Conservation (phyloP, 2,329 filamentous ascomycete species). For the Aspergillaceae sp. region DNA sequence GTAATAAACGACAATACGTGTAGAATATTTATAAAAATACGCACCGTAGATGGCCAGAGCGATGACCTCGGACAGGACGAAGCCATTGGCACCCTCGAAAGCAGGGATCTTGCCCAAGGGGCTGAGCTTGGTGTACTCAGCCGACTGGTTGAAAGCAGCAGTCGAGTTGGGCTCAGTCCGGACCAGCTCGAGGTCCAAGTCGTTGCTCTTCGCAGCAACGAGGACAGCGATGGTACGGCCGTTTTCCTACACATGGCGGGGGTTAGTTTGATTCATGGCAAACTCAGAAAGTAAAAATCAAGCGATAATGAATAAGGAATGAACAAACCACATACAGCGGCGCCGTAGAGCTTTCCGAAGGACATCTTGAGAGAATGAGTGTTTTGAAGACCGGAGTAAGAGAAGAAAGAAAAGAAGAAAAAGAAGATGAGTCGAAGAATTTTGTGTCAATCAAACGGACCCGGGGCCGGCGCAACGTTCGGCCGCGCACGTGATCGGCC, state of each 20-base stretch:
- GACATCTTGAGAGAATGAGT: constrained; percentile 56
- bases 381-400: constrained; percentile 10
- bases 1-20: not conserved
- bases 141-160: constrained; percentile 53
- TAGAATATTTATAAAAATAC: constrained; percentile 36
- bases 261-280: constrained; percentile 12
- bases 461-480: constrained; percentile 20
- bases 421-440: constrained; percentile 15
- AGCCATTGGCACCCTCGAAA: constrained; percentile 89
- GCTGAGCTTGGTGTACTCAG: constrained; percentile 79
- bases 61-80: constrained; percentile 77
- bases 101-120: constrained; percentile 84
- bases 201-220: constrained; percentile 95
- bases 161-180: constrained; percentile 46
- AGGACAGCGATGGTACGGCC: constrained; percentile 79
- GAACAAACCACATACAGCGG: constrained; percentile 51
- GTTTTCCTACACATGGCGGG: constrained; percentile 58
- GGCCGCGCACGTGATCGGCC: constrained; percentile 16
- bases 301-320: constrained; percentile 3
- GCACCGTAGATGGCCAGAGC: constrained; percentile 96
- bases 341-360: constrained; percentile 96
- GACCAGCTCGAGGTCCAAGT: constrained; percentile 81
- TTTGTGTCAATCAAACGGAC: constrained; percentile 18
- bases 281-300: constrained; percentile 2
- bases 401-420: constrained; percentile 11